Evolutionary conservation across 2,329 filamentous ascomycete genomes (phyloP), one percentile per base, ranked within the genome.

Genomic region (Phyllosticta ampelicida): DNA sequence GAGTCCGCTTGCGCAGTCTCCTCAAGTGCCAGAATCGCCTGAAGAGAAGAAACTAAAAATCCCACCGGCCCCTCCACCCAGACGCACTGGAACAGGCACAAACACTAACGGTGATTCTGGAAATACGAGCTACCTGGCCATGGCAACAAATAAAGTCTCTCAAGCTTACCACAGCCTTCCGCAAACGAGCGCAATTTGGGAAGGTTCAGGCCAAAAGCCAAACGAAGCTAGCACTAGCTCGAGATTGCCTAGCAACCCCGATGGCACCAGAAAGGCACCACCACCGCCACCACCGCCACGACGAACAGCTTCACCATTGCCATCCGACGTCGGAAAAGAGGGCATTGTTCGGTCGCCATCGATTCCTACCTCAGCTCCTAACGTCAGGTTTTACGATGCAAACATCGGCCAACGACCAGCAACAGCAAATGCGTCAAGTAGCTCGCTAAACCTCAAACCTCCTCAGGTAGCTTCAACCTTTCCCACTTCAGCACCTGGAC

Each of bases 81-180:
- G 9, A 65, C 65, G 55, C 50, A 53, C 55, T 53, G 51, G 53
- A 48, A 58, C 55, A 21, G 49, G 55, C 51, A 26, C 23, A 26
- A 8, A 8, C 23, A 26, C 23, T 26, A n/a, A n/a, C n/a, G 50
- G 21, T n/a, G 13, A 16, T 23, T 26, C 36, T 53, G 11, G 63
- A 69, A 63, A 61, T 70, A 66, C 62, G 67, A 64, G 23, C 28
- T 75, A 72, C 61, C 67, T 67, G 29, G 66, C 66, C 19, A 67
- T 68, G 60, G 73, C 71, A 21, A 68, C 70, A 48, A 67, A 73
- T 20, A 75, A 72, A 52, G 63, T 75, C 6, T 65, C 65, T 51
- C 71, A 71, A 4, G 72, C 69, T 5, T 75, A 74, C 66, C 74
- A 71, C 56, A 65, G 65, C 53, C 65, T 75, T 5, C 72, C 73